Evolutionary conservation across 2,329 filamentous ascomycete species (phyloP).

Genomic region (Ambrosiella beaveri): DNA sequence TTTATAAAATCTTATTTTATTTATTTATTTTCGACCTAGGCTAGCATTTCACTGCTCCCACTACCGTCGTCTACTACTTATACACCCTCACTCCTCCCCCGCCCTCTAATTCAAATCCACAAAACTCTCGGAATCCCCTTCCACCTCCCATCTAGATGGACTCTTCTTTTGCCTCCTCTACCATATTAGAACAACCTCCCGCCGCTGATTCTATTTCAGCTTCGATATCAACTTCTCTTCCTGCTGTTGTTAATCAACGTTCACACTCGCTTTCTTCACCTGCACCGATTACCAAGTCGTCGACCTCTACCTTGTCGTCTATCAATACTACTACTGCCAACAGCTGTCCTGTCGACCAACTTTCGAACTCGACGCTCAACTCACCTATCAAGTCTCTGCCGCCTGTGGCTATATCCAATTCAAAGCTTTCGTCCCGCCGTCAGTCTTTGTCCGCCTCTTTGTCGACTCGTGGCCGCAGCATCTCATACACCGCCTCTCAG

Average conservation of each 20-base stretch:
- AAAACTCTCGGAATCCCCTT: constrained; percentile 3
- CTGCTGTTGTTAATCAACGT: background rate
- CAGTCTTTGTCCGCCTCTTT: constrained; percentile 8
- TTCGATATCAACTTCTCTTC: background rate
- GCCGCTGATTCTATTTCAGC: background rate
- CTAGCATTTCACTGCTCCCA: background rate
- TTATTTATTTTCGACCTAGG: background rate
- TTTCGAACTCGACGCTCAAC: constrained; percentile 1
- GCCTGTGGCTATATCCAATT: background rate
- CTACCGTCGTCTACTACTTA: background rate
- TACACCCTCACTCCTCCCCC: background rate
- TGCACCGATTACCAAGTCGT: background rate
- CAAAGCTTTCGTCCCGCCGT: constrained; percentile 11
- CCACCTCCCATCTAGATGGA: constrained; percentile 10
- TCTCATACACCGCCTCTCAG: constrained; percentile 10
- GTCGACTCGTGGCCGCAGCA: constrained; percentile 9
- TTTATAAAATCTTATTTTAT: constrained; percentile 4
- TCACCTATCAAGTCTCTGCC: constrained; percentile 10
- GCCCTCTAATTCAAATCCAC: background rate
- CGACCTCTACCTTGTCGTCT: background rate
- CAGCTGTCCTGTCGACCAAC: background rate
- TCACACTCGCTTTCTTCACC: background rate
- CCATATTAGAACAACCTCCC: constrained; percentile 2
- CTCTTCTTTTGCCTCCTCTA: constrained; percentile 6
- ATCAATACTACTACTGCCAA: background rate